phyloP scores from a whole-genome alignment of 2,329 filamentous ascomycete species.

The Eurotiales sp. region DNA sequence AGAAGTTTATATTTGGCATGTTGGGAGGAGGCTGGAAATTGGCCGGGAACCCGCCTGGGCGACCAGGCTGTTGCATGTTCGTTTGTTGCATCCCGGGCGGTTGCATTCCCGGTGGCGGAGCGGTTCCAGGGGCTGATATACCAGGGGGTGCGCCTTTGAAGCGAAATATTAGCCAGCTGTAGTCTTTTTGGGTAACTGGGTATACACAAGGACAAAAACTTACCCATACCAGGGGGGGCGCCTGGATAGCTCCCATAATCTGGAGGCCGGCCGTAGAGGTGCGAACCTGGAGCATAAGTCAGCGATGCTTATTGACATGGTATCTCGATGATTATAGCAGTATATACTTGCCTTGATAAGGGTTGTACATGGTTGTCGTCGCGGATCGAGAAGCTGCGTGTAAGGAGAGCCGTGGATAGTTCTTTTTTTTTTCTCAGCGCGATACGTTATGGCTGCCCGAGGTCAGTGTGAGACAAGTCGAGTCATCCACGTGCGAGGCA shows the following conservation, averaged over 20 bases:
- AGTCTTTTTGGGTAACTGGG: neutral
- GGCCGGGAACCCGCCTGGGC: constrained; percentile 73
- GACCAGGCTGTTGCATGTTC: constrained; percentile 69
- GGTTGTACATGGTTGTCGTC: constrained; percentile 39
- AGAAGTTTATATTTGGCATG: constrained; percentile 98
- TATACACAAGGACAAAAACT: constrained; percentile 27
- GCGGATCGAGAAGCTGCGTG: neutral
- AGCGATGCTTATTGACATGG: constrained; percentile 11
- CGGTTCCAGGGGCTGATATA: constrained; percentile 75
- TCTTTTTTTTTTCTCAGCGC: too few species aligned
- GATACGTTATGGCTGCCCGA: too few species aligned
- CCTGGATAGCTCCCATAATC: constrained; percentile 70
- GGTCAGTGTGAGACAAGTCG: too few species aligned
- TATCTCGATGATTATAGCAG: neutral
- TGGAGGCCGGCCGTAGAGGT: constrained; percentile 69
- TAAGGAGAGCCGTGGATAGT: too few species aligned
- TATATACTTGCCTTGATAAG: constrained; percentile 38
- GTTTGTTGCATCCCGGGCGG: constrained; percentile 76
- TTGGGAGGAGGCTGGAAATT: constrained; percentile 87
- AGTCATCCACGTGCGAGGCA: too few species aligned
- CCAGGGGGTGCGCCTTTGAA: constrained; percentile 65
- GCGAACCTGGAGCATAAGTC: constrained; percentile 27
- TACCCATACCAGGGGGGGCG: constrained; percentile 79
- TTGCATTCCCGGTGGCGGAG: constrained; percentile 72
- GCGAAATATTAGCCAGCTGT: constrained; percentile 14